These are phyloP conservation scores for Chamaecrista fasciculata DNA, from an alignment of 306 rosid genomes.

Conservation along the genomic window DNA sequence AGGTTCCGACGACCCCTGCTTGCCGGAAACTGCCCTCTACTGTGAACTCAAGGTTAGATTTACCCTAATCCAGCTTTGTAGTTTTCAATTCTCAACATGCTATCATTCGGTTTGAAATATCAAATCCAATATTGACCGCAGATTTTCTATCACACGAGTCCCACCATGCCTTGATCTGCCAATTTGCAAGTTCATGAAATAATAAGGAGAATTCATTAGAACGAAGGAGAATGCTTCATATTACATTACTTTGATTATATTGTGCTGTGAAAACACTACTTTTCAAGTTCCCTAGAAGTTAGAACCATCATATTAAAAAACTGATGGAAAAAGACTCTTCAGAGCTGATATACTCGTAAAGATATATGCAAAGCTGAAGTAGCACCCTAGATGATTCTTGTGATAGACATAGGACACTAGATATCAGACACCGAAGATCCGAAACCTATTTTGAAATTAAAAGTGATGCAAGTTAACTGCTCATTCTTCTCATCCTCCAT, in stretches of 20 bases:
- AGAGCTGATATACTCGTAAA: not conserved
- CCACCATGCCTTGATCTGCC: not conserved
- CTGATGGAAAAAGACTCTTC: too few species aligned
- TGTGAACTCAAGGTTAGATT: too few species aligned
- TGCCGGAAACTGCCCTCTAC: too few species aligned
- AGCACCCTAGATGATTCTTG: not conserved
- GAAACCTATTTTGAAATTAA: conserved; percentile 45
- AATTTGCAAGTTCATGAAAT: not conserved
- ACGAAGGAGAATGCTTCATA: not conserved
- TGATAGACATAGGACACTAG: conserved; percentile 12
- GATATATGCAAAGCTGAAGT: not conserved
- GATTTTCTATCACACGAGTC: not conserved
- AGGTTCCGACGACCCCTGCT: too few species aligned
- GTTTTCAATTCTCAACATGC: too few species aligned
- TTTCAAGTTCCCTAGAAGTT: not conserved
- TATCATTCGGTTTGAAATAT: not conserved
- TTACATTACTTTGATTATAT: not conserved
- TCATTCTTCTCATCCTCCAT: conserved; percentile 33
- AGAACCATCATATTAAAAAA: too few species aligned
- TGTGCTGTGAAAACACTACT: not conserved
- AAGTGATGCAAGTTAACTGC: conserved; percentile 49
- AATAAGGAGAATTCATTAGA: not conserved
- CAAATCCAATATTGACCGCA: not conserved
- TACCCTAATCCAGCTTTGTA: too few species aligned
- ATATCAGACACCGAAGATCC: conserved; percentile 26